Evolutionary conservation across 2,329 filamentous ascomycete species (phyloP).

Genomic region (Neonectria magnoliae): DNA sequence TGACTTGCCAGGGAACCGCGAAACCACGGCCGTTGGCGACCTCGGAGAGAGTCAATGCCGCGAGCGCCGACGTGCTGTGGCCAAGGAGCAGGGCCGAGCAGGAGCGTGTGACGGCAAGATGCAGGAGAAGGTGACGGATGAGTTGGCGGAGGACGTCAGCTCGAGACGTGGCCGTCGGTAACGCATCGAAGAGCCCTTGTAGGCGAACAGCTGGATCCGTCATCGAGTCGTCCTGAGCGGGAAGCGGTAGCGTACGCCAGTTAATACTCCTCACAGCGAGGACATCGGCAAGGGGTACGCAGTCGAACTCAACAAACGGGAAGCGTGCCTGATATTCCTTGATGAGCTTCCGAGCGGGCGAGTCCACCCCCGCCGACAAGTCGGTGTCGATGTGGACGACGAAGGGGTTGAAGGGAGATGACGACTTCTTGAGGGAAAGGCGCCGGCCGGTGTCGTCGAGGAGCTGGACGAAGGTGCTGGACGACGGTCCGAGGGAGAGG

Average conservation of each 20-base stretch:
- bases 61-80: conserved; percentile 87
- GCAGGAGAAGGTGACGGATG: conserved; percentile 75
- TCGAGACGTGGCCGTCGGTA: conserved; percentile 79
- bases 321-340: conserved; percentile 68
- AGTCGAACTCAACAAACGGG: conserved; percentile 71
- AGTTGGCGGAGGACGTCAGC: conserved; percentile 79
- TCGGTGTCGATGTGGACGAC: conserved; percentile 65
- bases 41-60: conserved; percentile 85
- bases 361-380: conserved; percentile 41
- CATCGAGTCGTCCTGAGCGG: conserved; percentile 7
- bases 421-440: conserved; percentile 71
- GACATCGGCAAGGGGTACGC: conserved; percentile 71
- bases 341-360: conserved; percentile 57
- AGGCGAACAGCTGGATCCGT: conserved; percentile 56
- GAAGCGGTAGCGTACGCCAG: conserved; percentile 59
- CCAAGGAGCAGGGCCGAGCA: conserved; percentile 83
- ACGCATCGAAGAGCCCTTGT: conserved; percentile 63
- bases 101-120: conserved; percentile 65
- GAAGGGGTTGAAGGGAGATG: conserved; percentile 73
- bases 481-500: conserved; percentile 85
- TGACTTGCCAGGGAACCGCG: conserved; percentile 81
- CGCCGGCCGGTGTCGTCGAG: conserved; percentile 75
- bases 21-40: conserved; percentile 92
- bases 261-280: conserved; percentile 63
- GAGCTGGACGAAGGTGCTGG: conserved; percentile 79